Evolutionary conservation across 345 rosid genomes (phyloP).

Genomic region (Citrus hindsii): DNA sequence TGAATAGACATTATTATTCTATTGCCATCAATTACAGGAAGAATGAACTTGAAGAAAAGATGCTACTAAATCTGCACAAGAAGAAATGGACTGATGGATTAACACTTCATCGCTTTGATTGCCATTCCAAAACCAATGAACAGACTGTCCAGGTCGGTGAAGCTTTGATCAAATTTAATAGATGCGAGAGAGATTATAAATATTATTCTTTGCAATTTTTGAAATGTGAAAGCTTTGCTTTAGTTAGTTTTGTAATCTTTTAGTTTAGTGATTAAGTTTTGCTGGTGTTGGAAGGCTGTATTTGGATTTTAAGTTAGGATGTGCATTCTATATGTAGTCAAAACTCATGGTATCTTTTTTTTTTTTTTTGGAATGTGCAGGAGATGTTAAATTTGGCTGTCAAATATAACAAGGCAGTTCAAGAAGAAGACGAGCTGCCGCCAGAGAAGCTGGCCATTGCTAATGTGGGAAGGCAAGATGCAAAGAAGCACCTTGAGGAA

Average conservation of each 20-base stretch:
- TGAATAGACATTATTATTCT: slow-evolving; percentile 97
- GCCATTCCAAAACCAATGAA: slow-evolving; percentile 89
- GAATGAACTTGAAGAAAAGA: slow-evolving; percentile 97
- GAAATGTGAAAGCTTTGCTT: background rate
- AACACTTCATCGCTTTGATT: slow-evolving; percentile 80
- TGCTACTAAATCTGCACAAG: slow-evolving; percentile 96
- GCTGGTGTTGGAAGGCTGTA: background rate
- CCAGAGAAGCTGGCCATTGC: slow-evolving; percentile 94
- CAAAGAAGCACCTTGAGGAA: slow-evolving; percentile 97
- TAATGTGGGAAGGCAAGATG: slow-evolving; percentile 96
- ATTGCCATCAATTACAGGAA: slow-evolving; percentile 97
- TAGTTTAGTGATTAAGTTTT: background rate
- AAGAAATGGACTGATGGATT: slow-evolving; percentile 99
- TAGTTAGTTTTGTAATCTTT: background rate
- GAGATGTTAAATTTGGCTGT: slow-evolving; percentile 82
- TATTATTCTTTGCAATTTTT: background rate
- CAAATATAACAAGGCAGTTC: slow-evolving; percentile 95
- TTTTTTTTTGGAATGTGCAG: slow-evolving; percentile 34
- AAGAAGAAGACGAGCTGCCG: slow-evolving; percentile 94
- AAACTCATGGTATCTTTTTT: background rate
- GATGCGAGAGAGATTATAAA: background rate
- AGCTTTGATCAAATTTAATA: background rate
- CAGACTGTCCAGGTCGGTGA: slow-evolving; percentile 84
- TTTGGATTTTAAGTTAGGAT: background rate
- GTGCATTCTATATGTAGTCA: background rate